Evolutionary conservation across 164 flowering plant genomes (phyloP).

Genomic region (Platanus orientalis): DNA sequence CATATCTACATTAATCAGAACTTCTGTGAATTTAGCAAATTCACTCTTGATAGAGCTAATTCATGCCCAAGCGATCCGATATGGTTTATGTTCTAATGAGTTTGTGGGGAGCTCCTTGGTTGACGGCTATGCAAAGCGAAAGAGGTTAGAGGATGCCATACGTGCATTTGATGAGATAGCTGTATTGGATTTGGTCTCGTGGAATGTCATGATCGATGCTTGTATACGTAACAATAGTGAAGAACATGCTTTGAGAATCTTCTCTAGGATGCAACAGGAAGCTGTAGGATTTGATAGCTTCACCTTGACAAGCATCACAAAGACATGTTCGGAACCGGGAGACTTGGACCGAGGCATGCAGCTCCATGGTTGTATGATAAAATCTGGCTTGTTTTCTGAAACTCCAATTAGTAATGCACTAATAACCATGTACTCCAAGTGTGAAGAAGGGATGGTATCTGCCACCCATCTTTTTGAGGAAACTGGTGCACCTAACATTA

Average conservation of each 20-base stretch:
- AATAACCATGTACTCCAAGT: constrained; percentile 30
- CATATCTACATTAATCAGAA: constrained; percentile 13
- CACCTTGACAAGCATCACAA: constrained; percentile 26
- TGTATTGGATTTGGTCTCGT: constrained; percentile 25
- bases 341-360: constrained; percentile 22
- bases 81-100: constrained; percentile 20
- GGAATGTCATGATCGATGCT: constrained; percentile 28
- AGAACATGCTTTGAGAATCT: constrained; percentile 20
- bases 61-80: constrained; percentile 17
- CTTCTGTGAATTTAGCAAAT: neutral
- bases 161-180: constrained; percentile 24
- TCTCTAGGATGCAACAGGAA: constrained; percentile 16
- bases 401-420: constrained; percentile 27
- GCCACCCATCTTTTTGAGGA: constrained; percentile 13
- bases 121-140: constrained; percentile 21
- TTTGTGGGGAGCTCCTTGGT: constrained; percentile 29
- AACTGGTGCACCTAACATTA: constrained; percentile 17
- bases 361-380: constrained; percentile 23
- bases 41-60: constrained; percentile 12
- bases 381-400: constrained; percentile 21
- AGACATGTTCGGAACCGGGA: constrained; percentile 22
- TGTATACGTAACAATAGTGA: constrained; percentile 19
- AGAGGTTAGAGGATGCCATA: constrained; percentile 18
- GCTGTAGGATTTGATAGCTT: constrained; percentile 23
- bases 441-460: constrained; percentile 21